Evolutionary conservation across 83 land plant genomes (phyloP), one percentile per base, ranked within the genome.

Genomic region (Picea abies): DNA sequence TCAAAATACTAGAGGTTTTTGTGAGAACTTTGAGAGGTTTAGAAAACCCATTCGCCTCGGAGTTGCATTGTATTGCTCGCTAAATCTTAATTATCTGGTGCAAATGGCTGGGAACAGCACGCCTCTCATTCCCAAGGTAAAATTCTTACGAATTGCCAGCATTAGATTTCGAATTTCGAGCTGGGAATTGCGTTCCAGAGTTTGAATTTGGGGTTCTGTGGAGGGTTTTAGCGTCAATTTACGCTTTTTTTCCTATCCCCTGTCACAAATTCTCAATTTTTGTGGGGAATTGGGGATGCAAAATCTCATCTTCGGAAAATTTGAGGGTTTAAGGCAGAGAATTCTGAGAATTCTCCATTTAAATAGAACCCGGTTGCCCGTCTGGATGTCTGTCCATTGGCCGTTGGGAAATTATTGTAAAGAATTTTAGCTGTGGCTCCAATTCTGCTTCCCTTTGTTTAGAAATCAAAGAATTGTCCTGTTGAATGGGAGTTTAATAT

Each of bases 21-120:
- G 52, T 19, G 20, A 72, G 23, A 72, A 72, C 20, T 72, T 35
- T 39, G 76, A 72, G 76, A 71, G 76, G 76, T 72, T 72, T 72
- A 72, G 56, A 20, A 20, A 10, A 49, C 56, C 10, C 56, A 49
- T 49, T 49, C 56, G 56, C 56, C 56, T 49, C 56, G 16, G 52
- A 41, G 41, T 72, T 72, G 37, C 76, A n/a, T 32, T 35, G 37
- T 25, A 32, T 23, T 49, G 56, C 56, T 10, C 56, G 56, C 56
- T 49, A 9, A 8, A 49, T 9, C 56, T 49, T 49, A 49, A 49
- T 49, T 49, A 49, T 49, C 56, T 49, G 56, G 56, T 49, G 56
- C 56, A 49, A 49, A 49, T 49, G 56, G 56, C 56, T 49, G 56
- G 56, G 56, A 9, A 10, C 56, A 49, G 56, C 56, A 49, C 56